Evolutionary conservation across 352 stramenopile genomes (phyloP), one percentile per base, ranked within the genome.

Genomic region (Phytopythium mirpurense): DNA sequence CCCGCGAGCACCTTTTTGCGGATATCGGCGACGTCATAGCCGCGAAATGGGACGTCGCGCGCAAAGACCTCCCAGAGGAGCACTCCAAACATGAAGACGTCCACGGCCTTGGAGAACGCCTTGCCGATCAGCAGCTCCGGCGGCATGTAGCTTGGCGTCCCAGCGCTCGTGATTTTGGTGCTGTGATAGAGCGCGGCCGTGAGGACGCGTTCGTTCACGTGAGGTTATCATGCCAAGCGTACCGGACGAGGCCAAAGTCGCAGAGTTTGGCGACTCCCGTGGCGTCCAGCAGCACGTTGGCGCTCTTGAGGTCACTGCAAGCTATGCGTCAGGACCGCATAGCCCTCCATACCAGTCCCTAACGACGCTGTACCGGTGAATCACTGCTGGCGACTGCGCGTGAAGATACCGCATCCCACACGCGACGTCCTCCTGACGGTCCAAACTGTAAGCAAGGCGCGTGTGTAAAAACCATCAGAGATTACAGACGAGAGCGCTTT

Each of bases 61-160:
- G 77, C 72, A 62, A 92, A 90, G 41, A 98, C 69, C 71, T 97
- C 90, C 86, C 88, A 97, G 8, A 98, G 57, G 23, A 98, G 65
- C 42, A 98, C 73, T 15, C 88, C 91, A 67, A 96, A 97, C 64
- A 95, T 96, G 67, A 93, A 98, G 19, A 97, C 87, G 57, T 98
- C 90, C 32, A 97, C 88, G 0, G 70, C 74, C 56, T 94, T 96
- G 26, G 80, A 95, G 56, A 96, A 98, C 0, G 84, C 67, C 8
- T 75, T 77, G 11, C 81, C 76, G 23, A 62, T 77, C 19, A 97
- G 65, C 3, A 97, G 72, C 63, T 97, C 88, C 12, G 84, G 82
- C 12, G 83, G 78, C 85, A 95, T 96, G 64, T 96, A 96, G 32
- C 78, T 78, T 3, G 90, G 88, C n/a, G 92, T 98, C 8, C 91